phyloP scores from a whole-genome alignment of 140 eudicot genomes.

The Ambrosia hybrid region DNA sequence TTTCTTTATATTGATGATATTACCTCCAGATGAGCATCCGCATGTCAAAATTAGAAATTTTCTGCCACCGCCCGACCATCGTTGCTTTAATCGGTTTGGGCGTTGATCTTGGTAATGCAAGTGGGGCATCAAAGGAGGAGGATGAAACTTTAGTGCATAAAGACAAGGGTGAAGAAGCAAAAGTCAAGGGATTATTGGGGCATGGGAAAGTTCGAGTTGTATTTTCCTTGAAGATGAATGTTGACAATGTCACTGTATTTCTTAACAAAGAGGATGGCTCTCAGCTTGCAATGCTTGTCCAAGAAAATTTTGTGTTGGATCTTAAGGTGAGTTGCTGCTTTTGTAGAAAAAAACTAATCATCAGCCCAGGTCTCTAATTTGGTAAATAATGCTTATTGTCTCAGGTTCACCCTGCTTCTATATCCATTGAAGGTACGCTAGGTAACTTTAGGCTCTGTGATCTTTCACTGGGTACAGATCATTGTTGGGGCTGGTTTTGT shows the following conservation, averaged over 20 bases:
- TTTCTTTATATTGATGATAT: conserved; percentile 32
- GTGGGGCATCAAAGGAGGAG: conserved; percentile 37
- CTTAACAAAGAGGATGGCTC: conserved; percentile 89
- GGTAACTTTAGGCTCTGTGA: conserved; percentile 93
- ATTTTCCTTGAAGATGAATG: conserved; percentile 73
- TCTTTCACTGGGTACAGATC: conserved; percentile 67
- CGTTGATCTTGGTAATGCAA: conserved; percentile 64
- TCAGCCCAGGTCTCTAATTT: not conserved
- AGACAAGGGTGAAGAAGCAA: conserved; percentile 56
- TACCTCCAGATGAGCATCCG: conserved; percentile 55
- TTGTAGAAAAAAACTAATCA: conserved; percentile 1
- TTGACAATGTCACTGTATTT: conserved; percentile 77
- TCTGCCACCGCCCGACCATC: conserved; percentile 87
- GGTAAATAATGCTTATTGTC: conserved; percentile 11
- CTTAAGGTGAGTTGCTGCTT: conserved; percentile 54
- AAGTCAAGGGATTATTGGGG: conserved; percentile 83
- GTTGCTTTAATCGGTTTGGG: conserved; percentile 86
- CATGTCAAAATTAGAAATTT: conserved; percentile 89
- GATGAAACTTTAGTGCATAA: conserved; percentile 25
- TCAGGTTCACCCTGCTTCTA: conserved; percentile 92
- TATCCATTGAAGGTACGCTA: conserved; percentile 77
- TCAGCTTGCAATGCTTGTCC: conserved; percentile 95
- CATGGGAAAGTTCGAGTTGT: conserved; percentile 89
- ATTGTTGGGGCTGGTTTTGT: conserved; percentile 95
- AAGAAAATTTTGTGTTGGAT: conserved; percentile 84